phyloP scores from a whole-genome alignment of 805 yeast genomes.

The Clavispora vitiphila region DNA sequence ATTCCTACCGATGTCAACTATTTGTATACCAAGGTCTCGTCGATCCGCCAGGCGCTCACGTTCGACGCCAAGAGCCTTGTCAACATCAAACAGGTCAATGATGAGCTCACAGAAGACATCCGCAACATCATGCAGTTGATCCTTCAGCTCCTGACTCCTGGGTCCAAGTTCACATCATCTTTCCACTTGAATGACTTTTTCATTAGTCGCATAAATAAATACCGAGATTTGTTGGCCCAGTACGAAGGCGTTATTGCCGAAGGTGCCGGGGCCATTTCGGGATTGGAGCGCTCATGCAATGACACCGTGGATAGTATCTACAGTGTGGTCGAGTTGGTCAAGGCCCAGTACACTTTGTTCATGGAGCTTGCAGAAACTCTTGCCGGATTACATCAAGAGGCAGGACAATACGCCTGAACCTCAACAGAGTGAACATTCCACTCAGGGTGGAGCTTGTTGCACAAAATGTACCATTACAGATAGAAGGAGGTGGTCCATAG shows the following conservation, averaged over 20 bases:
- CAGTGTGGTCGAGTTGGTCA: constrained; percentile 55
- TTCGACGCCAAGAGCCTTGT: constrained; percentile 39
- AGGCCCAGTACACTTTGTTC: constrained; percentile 63
- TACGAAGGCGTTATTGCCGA: constrained; percentile 64
- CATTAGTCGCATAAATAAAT: constrained; percentile 46
- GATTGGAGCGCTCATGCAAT: constrained; percentile 34
- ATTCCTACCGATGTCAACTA: constrained; percentile 70
- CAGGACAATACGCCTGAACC: constrained; percentile 15
- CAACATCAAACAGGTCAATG: constrained; percentile 31
- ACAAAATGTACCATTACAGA: background rate
- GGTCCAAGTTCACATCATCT: constrained; percentile 51
- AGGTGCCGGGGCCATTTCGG: constrained; percentile 46
- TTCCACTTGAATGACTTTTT: constrained; percentile 54
- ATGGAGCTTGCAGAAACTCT: constrained; percentile 71
- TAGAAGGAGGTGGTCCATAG: background rate
- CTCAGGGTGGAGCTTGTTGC: background rate
- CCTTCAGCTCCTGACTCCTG: constrained; percentile 49
- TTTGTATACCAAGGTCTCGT: constrained; percentile 53
- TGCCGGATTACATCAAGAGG: constrained; percentile 58
- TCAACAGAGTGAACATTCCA: too few relatives aligned
- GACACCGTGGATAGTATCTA: constrained; percentile 38
- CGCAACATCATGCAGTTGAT: constrained; percentile 50
- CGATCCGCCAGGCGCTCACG: constrained; percentile 60
- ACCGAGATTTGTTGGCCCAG: constrained; percentile 43
- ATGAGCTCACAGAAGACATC: constrained; percentile 44